These are phyloP conservation scores for Flaveria ramosissima DNA, from an alignment of 129 eudicot genomes.

Conservation along the genomic window DNA sequence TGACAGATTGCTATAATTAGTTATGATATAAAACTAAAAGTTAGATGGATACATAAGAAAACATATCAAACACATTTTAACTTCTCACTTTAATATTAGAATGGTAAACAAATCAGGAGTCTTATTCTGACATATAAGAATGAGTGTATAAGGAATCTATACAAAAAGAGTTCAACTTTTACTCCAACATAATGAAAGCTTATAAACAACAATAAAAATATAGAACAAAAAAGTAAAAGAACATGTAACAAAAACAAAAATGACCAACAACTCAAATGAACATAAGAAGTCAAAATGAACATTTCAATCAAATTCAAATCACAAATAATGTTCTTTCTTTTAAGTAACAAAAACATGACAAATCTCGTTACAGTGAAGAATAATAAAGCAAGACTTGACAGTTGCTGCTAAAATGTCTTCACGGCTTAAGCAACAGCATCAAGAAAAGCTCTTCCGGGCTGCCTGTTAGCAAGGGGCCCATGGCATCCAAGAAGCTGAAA, in stretches of 20 bases:
- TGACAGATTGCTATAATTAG: no score
- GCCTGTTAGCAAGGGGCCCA: conserved; percentile 9
- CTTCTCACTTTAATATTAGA: no score
- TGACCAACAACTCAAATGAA: not conserved
- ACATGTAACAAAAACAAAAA: not conserved
- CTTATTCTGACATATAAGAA: no score
- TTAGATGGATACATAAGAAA: no score
- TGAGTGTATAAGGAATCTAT: no score
- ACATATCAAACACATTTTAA: no score
- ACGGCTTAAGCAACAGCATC: not conserved
- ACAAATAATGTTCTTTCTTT: conserved; percentile 8
- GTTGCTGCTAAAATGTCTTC: not conserved
- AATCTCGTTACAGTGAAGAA: not conserved
- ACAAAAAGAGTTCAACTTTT: no score
- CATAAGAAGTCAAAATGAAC: not conserved
- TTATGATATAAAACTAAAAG: no score
- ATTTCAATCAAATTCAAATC: not conserved
- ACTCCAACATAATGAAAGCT: no score
- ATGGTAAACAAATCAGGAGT: no score
- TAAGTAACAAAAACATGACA: not conserved
- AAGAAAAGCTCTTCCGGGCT: conserved; percentile 5
- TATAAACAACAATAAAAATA: no score
- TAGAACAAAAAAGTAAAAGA: no score
- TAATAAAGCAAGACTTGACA: not conserved
- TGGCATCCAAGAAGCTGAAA: conserved; percentile 10